phyloP scores from a whole-genome alignment of 192 early-diverging fungal species.

The Mortierella hygrophila region DNA sequence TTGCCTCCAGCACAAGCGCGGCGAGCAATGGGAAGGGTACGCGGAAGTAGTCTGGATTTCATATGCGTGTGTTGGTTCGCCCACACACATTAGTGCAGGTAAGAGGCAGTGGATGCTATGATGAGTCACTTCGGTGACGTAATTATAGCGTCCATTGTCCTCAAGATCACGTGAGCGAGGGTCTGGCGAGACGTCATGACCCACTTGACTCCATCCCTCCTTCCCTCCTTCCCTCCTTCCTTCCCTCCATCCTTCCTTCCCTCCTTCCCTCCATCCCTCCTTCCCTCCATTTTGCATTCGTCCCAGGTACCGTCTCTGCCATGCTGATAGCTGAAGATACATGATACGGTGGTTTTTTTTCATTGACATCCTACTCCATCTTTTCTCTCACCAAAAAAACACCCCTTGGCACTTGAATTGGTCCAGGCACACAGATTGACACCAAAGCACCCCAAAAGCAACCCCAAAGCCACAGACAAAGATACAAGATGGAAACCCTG shows the following conservation, averaged over 20 bases:
- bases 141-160: no score
- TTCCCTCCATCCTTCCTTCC: not conserved
- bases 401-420: constrained; percentile 8
- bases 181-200: no score
- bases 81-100: no score
- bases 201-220: no score
- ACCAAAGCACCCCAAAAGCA: constrained; percentile 24
- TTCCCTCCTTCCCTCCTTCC: not conserved
- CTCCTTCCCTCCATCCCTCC: not conserved
- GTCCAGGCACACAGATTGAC: constrained; percentile 20
- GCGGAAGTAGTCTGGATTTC: no score
- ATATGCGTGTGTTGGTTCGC: no score
- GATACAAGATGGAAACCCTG: constrained; percentile 29
- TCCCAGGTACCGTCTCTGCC: constrained; percentile 19
- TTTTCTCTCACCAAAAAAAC: constrained; percentile 22
- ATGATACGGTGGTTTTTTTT: not conserved
- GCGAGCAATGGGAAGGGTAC: no score
- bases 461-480: constrained; percentile 18
- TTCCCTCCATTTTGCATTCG: constrained; percentile 15
- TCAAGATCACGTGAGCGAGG: no score
- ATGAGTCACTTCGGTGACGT: no score
- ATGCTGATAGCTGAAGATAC: constrained; percentile 15
- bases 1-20: no score
- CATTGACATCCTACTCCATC: constrained; percentile 1
- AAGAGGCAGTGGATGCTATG: no score